Base-by-base conservation (phyloP, 2,329 filamentous ascomycete genomes). In the Beauveria caledonica region DNA sequence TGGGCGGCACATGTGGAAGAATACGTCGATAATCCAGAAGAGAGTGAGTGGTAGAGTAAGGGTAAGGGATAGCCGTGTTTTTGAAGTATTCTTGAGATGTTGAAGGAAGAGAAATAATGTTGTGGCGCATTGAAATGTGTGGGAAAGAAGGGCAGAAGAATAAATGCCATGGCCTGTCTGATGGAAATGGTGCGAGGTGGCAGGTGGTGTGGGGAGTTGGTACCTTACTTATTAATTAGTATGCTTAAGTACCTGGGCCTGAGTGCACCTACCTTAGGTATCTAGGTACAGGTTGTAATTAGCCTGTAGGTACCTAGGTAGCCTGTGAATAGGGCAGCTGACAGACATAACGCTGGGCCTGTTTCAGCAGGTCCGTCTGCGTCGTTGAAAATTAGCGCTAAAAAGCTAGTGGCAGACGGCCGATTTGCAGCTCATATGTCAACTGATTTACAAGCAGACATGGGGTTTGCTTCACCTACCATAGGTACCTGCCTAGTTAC, bases 1-100 rank as follows among this genome's bases (percentile, higher is more conserved):
- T 60, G 58, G 49, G 19, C 58, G 40, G 58, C 58, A 54, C 49
- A 60, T 60, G 49, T 60, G 58, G 49, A 53, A 46, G 3, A 39
- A 46, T 48, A 19, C 9, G 33, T 21, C 21, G 49, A 23, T 23
- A 21, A 13, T 40, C 8, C 27, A 23, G 40, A 25, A 29, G 33
- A 51, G 21, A 9, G 8, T 17, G 17, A 25, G 23, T 10, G n/a
- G n/a, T 3, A 17, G n/a, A 27, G 33, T 8, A 23, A 29, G 13
- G 13, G 48, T 25, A 45, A 36, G n/a, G 48, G 40, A 19, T 36
- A 15, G 11, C 39, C 39, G 56, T n/a, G 2, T 25, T 33, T 45
- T 15, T 17, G 13, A n/a, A 8, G 19, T 42, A 21, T 1, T 45
- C 2, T 52, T 19, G 19, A 27, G 49, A 51, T 19, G 49, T 23